Evolutionary conservation across 345 rosid genomes (phyloP).

Genomic region (Iberis pinnata): DNA sequence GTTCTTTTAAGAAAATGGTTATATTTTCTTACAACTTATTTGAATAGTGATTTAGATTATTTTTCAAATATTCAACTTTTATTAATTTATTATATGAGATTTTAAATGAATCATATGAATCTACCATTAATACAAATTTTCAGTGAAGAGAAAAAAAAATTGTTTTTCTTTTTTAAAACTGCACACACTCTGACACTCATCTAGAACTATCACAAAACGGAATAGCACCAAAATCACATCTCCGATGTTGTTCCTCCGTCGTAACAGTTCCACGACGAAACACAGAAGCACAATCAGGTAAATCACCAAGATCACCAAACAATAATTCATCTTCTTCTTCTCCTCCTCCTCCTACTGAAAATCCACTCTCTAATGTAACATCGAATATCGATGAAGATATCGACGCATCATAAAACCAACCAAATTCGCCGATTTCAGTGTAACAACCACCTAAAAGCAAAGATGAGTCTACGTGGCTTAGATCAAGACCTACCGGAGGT

Average conservation of each 20-base stretch:
- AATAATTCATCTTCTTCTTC: slow-evolving; percentile 51
- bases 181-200: slow-evolving; percentile 22
- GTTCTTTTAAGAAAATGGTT: too few species aligned
- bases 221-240: slow-evolving; percentile 35
- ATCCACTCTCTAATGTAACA: slow-evolving; percentile 25
- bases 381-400: slow-evolving; percentile 32
- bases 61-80: too few species aligned
- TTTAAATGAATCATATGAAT: slow-evolving; percentile 23
- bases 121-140: slow-evolving; percentile 27
- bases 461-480: slow-evolving; percentile 35
- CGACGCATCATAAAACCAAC: slow-evolving; percentile 54
- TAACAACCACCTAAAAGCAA: slow-evolving; percentile 33
- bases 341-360: slow-evolving; percentile 22
- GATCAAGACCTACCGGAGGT: slow-evolving; percentile 17
- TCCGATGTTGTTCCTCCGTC: slow-evolving; percentile 29
- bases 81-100: too few species aligned
- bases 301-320: slow-evolving; percentile 63
- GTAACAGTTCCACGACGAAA: slow-evolving; percentile 34
- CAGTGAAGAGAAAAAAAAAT: slow-evolving; percentile 17
- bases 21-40: too few species aligned
- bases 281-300: slow-evolving; percentile 65
- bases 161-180: neutral
- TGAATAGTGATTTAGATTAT: too few species aligned
- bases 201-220: slow-evolving; percentile 36
- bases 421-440: slow-evolving; percentile 37